Percentiles rank a stretch among this genome's conserved stretches.
Evolutionary conservation across 2,329 filamentous ascomycete genomes (phyloP).

Genomic region (Xylariomycetidae sp.): DNA sequence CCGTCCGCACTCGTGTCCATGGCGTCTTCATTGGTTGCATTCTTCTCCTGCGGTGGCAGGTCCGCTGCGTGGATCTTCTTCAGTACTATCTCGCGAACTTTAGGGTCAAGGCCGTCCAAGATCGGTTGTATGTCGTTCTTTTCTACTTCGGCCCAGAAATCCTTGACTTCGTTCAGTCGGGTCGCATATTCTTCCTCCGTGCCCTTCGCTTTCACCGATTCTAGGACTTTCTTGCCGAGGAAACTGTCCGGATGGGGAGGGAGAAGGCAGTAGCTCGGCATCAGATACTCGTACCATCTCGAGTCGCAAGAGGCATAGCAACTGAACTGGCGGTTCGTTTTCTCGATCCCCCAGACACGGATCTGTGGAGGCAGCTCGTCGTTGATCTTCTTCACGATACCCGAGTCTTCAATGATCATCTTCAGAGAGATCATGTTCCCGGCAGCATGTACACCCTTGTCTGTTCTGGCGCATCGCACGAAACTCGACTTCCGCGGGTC

Average conservation of each 20-base stretch:
- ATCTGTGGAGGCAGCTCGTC: slow-evolving; percentile 79
- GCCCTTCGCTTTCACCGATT: slow-evolving; percentile 67
- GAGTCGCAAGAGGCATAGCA: slow-evolving; percentile 95
- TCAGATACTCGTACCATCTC: slow-evolving; percentile 93
- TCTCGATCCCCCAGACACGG: slow-evolving; percentile 86
- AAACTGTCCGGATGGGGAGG: slow-evolving; percentile 87
- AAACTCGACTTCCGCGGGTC: slow-evolving; percentile 95
- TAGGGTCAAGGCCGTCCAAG: slow-evolving; percentile 55
- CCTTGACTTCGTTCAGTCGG: slow-evolving; percentile 69
- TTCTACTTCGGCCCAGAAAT: slow-evolving; percentile 80
- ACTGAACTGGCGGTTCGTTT: slow-evolving; percentile 86
- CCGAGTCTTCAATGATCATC: slow-evolving; percentile 85
- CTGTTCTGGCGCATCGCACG: slow-evolving; percentile 88
- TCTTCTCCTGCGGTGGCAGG: slow-evolving; percentile 7
- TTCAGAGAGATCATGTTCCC: slow-evolving; percentile 95
- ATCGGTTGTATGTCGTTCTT: slow-evolving; percentile 73
- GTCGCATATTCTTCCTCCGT: slow-evolving; percentile 62
- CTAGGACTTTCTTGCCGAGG: slow-evolving; percentile 75
- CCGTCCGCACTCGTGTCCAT: slow-evolving; percentile 3
- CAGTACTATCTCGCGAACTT: slow-evolving; percentile 56
- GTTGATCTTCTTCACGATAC: slow-evolving; percentile 90
- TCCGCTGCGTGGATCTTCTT: slow-evolving; percentile 47
- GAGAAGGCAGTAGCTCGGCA: slow-evolving; percentile 87
- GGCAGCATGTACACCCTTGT: slow-evolving; percentile 95
- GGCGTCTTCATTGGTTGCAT: slow-evolving; percentile 12